Evolutionary conservation across 192 early-diverging fungal genomes (phyloP).

Genomic region (Podila verticillata): DNA sequence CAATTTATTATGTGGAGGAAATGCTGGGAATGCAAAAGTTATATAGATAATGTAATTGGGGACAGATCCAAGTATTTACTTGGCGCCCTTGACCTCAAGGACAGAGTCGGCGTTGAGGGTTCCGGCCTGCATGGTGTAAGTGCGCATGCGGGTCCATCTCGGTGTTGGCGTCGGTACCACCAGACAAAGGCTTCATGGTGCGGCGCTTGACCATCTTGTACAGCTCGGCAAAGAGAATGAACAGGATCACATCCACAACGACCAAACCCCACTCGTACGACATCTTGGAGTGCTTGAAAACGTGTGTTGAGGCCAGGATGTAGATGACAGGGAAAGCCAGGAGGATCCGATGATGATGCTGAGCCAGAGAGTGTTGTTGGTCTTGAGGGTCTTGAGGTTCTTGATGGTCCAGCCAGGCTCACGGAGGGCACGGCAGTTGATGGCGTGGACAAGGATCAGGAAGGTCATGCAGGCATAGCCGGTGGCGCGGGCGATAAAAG

Average conservation of each 20-base stretch:
- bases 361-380: slow-evolving; percentile 56
- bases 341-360: slow-evolving; percentile 63
- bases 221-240: slow-evolving; percentile 28
- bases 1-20: too few relatives aligned
- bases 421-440: slow-evolving; percentile 77
- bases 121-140: too few relatives aligned
- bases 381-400: slow-evolving; percentile 14
- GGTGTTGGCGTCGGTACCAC: too few relatives aligned
- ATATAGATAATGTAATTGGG: too few relatives aligned
- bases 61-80: too few relatives aligned
- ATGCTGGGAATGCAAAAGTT: too few relatives aligned
- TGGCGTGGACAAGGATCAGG: slow-evolving; percentile 77
- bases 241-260: slow-evolving; percentile 15
- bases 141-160: too few relatives aligned
- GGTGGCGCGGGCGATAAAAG: slow-evolving; percentile 76
- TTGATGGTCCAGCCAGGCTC: slow-evolving; percentile 62
- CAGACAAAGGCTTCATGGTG: slow-evolving; percentile 6
- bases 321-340: slow-evolving; percentile 37
- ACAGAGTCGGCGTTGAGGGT: too few relatives aligned
- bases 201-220: slow-evolving; percentile 50
- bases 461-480: slow-evolving; percentile 77
- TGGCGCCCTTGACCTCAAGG: too few relatives aligned
- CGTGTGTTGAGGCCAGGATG: slow-evolving; percentile 44
- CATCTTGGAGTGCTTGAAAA: slow-evolving; percentile 41
- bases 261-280: slow-evolving; percentile 43